Percentiles rank a stretch among this genome's conserved stretches.
These are phyloP conservation scores for Eremochloa ophiuroides DNA, from an alignment of 176 grass and related monocot species.

Conservation along the genomic window DNA sequence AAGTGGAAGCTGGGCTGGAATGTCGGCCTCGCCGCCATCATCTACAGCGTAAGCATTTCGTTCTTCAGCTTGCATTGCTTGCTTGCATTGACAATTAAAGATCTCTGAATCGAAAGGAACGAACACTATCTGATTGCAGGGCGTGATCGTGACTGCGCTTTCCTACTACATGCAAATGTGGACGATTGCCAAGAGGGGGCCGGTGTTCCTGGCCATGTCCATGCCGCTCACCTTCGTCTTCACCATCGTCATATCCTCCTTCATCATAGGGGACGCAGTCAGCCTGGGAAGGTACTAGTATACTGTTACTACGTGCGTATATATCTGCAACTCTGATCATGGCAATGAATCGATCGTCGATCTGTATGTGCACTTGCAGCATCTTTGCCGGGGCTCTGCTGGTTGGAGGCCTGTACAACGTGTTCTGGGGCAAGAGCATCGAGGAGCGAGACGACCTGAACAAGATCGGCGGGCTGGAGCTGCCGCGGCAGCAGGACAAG, in stretches of 20 bases:
- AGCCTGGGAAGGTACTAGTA: constrained; percentile 56
- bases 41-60: constrained; percentile 43
- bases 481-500: neutral
- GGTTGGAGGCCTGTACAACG: constrained; percentile 56
- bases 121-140: no score
- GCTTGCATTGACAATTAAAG: no score
- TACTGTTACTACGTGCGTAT: no score
- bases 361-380: no score
- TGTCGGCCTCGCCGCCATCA: constrained; percentile 34
- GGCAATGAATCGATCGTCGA: no score
- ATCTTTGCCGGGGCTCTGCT: constrained; percentile 45
- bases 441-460: constrained; percentile 34
- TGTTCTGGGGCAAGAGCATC: constrained; percentile 58
- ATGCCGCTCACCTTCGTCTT: constrained; percentile 68
- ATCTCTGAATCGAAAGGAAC: no score
- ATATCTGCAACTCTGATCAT: no score
- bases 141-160: constrained; percentile 47
- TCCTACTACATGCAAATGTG: constrained; percentile 86
- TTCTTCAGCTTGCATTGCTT: no score
- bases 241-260: constrained; percentile 52
- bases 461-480: constrained; percentile 15
- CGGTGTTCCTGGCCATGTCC: constrained; percentile 70
- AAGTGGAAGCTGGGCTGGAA: constrained; percentile 60
- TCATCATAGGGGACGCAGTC: constrained; percentile 58
- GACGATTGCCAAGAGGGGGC: constrained; percentile 59